Base-by-base conservation (phyloP, 495 filamentous ascomycete species). In the Clavariopsis aquatica region DNA sequence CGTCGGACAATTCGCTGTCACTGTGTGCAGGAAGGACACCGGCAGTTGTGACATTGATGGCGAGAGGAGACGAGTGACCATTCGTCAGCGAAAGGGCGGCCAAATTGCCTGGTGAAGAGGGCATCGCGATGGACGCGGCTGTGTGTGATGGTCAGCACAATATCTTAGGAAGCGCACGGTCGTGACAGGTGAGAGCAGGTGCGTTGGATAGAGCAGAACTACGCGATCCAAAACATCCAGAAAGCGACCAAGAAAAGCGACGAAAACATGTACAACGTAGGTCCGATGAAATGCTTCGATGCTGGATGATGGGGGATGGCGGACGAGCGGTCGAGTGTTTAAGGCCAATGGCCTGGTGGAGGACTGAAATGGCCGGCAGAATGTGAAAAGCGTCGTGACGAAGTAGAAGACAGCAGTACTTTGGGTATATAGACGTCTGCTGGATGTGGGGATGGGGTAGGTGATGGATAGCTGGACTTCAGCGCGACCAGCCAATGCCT, bases 1-100 rank as follows among this genome's bases (percentile, higher is more conserved):
- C 54, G 47, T 76, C 73, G 29, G 74, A 77, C 20, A 76, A 69
- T 45, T 77, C 74, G 76, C 75, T 78, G 65, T 79, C 83, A 71
- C 79, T 83, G 66, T 80, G 82, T 52, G 81, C 79, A 10, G 77
- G 73, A 26, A 72, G 73, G 62, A 75, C 74, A 55, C 78, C 72
- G 61, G 74, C 69, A 34, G 68, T 79, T 9, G 74, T 66, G 57
- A 76, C 64, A 59, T 79, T 71, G 36, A 73, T 70, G 52, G 74
- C 74, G 34, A 76, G 70, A 20, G 79, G 78, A 59, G 75, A 74
- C 52, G 73, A 58, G 69, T 82, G 80, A 43, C 81, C 83, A 73
- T 86, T 86, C 13, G 62, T 68, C 36, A 67, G 54, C 47, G 77
- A 73, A 61, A 75, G 70, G 60, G 77, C 71, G 69, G 74, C 73